Base-by-base conservation (phyloP, 129 eudicot species). In the Flaveria ramosissima region DNA sequence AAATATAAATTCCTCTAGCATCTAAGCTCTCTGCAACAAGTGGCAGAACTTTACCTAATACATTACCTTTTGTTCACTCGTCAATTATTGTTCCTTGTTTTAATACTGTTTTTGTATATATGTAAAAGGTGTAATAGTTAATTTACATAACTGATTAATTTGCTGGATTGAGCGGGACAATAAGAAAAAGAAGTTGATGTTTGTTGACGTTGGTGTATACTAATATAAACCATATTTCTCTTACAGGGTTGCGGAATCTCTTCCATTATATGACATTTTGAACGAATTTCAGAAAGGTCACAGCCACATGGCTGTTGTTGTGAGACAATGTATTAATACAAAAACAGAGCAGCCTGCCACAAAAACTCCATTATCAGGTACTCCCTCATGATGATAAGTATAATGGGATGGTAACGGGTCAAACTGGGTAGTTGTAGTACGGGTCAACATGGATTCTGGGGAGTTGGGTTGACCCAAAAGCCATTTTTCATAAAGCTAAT, bases 261-360 rank as follows among this genome's bases (percentile, higher is more conserved):
- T 88, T 86, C 96, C 98, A 17, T 73, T 92, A 65, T 92, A 92
- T 76, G 98, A 92, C 85, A 92, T 92, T n/a, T 64, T 92, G 78
- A 92, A 92, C 55, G 97, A 92, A 77, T 92, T 92, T 72, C 97
- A 92, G 72, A 92, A 92, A 80, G 98, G 98, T 73, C 93, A 88
- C 78, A 92, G 98, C 65, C 98, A 92, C 85, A 92, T 92, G 98
- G 98, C 98, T 16, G 93, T 88, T 71, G 97, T 92, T 51, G 80
- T 90, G 23, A 83, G 88, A 77, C 92, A 73, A 67, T 72, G 80
- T 15, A 61, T 71, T 52, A 81, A 87, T 75, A 52, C 63, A 14
- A 46, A 68, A 68, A 80, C 53, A 12, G 84, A 78, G 23, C 80
- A 76, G 62, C 63, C 82, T 70, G 90, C 69, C 64, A 71, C 36